phyloP scores from a whole-genome alignment of 345 rosid genomes.

The Euphorbia lathyris region DNA sequence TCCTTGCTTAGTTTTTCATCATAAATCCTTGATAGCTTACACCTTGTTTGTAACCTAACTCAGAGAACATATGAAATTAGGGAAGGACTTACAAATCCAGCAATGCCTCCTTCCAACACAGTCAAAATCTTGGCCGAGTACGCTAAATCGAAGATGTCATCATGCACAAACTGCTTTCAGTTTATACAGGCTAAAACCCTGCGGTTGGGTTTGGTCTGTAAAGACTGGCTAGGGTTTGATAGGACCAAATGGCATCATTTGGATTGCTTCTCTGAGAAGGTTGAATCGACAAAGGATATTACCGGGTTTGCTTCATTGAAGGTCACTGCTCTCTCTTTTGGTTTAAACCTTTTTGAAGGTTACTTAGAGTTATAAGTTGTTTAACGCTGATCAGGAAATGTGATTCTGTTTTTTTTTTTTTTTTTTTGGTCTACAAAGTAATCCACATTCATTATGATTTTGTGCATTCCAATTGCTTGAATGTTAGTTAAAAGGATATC shows the following conservation, averaged over 20 bases:
- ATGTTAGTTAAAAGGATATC: neutral
- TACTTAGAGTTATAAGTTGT: neutral
- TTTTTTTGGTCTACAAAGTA: conserved; percentile 2
- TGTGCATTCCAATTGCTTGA: no score
- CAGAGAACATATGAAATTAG: conserved; percentile 33
- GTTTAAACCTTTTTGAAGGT: no score
- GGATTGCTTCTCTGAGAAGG: conserved; percentile 18
- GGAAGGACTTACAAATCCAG: conserved; percentile 15
- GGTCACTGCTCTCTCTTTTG: conserved; percentile 26
- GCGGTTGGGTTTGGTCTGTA: conserved; percentile 55
- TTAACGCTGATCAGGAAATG: neutral
- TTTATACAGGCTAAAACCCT: conserved; percentile 17
- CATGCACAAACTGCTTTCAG: no score
- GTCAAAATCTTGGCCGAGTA: no score
- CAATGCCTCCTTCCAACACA: no score
- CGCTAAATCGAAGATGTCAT: no score
- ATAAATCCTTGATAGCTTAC: neutral
- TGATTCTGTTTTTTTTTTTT: no score
- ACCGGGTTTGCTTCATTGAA: conserved; percentile 56
- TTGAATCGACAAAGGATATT: conserved; percentile 45
- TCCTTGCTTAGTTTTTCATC: neutral
- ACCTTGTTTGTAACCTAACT: conserved; percentile 9
- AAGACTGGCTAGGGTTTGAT: conserved; percentile 67
- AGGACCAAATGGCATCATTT: conserved; percentile 60
- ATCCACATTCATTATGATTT: neutral